Evolutionary conservation across 345 rosid species (phyloP).

Genomic region (Eucalyptus tenuipes): DNA sequence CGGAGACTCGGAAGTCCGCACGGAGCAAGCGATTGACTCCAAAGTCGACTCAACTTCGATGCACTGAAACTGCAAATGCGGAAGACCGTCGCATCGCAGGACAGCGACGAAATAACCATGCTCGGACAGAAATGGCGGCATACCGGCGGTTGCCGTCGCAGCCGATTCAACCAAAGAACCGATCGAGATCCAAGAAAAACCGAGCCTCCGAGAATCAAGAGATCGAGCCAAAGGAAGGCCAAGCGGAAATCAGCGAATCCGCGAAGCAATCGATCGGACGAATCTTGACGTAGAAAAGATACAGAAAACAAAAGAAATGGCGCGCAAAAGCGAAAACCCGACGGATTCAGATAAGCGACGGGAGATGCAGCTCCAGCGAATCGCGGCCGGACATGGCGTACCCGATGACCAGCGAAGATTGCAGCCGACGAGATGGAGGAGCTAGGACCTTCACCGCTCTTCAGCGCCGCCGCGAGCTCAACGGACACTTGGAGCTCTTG

Average conservation of each 20-base stretch:
- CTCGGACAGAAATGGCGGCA: background rate
- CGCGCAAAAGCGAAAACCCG: background rate
- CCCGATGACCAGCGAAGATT: background rate
- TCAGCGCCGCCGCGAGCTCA: background rate
- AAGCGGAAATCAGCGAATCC: background rate
- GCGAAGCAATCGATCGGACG: background rate
- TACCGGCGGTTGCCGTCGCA: background rate
- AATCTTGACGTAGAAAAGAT: background rate
- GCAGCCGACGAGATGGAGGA: background rate
- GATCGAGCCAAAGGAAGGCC: background rate
- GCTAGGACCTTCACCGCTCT: background rate
- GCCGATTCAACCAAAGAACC: background rate
- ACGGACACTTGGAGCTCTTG: background rate
- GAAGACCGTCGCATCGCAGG: background rate
- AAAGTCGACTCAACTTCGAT: background rate
- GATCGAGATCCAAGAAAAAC: background rate
- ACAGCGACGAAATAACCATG: background rate
- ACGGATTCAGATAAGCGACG: background rate
- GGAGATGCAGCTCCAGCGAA: background rate
- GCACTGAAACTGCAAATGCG: background rate
- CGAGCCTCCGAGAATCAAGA: background rate
- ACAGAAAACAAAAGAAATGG: background rate
- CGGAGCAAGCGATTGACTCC: background rate
- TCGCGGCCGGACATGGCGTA: background rate
- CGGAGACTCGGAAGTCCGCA: background rate